Percentiles rank a stretch among this genome's conserved stretches.
Evolutionary conservation across 495 filamentous ascomycete species (phyloP).

Genomic region (Rhypophila decipiens): DNA sequence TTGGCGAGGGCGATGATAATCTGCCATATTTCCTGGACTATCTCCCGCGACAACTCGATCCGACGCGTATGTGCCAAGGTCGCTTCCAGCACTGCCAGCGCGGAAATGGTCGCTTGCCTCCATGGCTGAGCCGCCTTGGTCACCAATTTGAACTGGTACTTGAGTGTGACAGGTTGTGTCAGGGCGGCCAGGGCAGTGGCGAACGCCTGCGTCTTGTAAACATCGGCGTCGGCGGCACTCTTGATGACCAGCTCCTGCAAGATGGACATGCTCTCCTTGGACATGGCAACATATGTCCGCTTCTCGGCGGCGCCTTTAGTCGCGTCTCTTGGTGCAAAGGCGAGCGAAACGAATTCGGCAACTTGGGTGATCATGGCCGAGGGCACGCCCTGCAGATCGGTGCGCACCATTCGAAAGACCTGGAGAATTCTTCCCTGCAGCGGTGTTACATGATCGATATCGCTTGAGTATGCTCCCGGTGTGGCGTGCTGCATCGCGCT

Average conservation of each 20-base stretch:
- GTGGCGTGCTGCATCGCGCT: conserved; percentile 53
- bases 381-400: conserved; percentile 60
- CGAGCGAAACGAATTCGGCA: conserved; percentile 61
- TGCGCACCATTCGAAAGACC: conserved; percentile 62
- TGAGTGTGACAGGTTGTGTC: conserved; percentile 59
- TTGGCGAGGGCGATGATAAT: conserved; percentile 53
- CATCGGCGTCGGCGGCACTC: conserved; percentile 55
- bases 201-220: conserved; percentile 60
- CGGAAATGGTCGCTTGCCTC: conserved; percentile 67
- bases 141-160: conserved; percentile 60
- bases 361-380: conserved; percentile 61
- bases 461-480: conserved; percentile 68
- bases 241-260: conserved; percentile 56
- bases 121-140: conserved; percentile 61
- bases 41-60: conserved; percentile 44
- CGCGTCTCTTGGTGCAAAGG: conserved; percentile 42
- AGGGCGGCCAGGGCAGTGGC: conserved; percentile 56
- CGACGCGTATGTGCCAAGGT: conserved; percentile 57
- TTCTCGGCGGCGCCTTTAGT: conserved; percentile 31
- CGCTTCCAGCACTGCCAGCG: conserved; percentile 60
- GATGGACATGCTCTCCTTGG: conserved; percentile 66
- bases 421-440: conserved; percentile 71
- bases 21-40: conserved; percentile 49
- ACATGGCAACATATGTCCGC: conserved; percentile 81
- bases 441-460: conserved; percentile 76